Base-by-base conservation (phyloP, 345 rosid genomes). In the Cardamine resedifolia region DNA sequence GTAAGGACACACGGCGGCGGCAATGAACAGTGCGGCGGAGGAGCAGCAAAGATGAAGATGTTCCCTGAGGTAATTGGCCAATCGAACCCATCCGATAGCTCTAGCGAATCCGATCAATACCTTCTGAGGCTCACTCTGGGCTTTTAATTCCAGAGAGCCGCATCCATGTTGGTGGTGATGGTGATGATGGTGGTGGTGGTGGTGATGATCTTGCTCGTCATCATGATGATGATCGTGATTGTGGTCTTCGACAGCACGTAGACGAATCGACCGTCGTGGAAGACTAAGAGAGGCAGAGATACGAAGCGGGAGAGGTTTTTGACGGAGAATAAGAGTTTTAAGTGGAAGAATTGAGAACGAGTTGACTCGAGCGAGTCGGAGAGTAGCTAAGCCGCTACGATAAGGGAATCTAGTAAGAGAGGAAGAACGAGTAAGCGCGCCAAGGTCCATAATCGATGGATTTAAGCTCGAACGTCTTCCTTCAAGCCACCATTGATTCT, bases 31-130 rank as follows among this genome's bases (percentile, higher is more conserved):
- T 14, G 71, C 90, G 15, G 92, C 76, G 50, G 99, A 82, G 72
- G 87, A 87, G 77, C 96, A 88, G 68, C 97, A 91, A 45, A 83
- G 86, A 50, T 84, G 93, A 68, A 95, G 83, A 70, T 95, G 79
- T 86, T 95, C 99, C 50, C 99, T 84, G 72, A 90, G 79, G 74
- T 82, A 79, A 82, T 87, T 82, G 19, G 99, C 97, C 50, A 88
- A 73, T 70, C 85, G 86, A 51, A 74, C 64, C 99, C 99, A 95
- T 79, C 93, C 81, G 0, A 81, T 70, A 0, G 91, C 81, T 66
- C 77, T 85, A 44, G 99, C 96, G 73, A 95, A 88, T 26, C 77
- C 77, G 28, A 84, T 75, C 16, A 95, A 38, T 0, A 77, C 78
- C 51, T 66, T 78, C 85, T 86, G 97, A 10, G 81, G 49, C 21